These are phyloP conservation scores for Chenopodium formosanum DNA, from an alignment of 148 eudicot species.

Conservation along the genomic window DNA sequence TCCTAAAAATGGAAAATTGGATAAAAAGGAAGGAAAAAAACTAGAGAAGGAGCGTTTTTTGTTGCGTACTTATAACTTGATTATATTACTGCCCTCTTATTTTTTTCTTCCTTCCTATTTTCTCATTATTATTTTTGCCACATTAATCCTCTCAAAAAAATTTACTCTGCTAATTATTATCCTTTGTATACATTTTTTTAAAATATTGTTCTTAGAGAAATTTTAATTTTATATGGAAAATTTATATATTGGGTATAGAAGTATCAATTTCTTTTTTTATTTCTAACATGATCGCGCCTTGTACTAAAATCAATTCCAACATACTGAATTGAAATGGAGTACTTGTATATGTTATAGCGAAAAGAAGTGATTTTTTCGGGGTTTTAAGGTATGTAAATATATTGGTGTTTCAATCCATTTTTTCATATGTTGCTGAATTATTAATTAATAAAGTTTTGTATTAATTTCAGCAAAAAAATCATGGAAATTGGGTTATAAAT, in stretches of 20 bases:
- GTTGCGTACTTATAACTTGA: not conserved
- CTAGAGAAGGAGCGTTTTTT: conserved; percentile 18
- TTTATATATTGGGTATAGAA: not conserved
- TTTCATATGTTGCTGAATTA: not conserved
- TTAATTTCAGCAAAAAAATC: too few relatives aligned
- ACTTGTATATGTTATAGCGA: too few relatives aligned
- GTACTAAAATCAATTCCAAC: not conserved
- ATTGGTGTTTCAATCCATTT: not conserved
- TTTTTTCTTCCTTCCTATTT: not conserved
- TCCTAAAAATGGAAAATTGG: conserved; percentile 27
- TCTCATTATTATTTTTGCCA: not conserved
- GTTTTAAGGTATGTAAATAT: conserved; percentile 15
- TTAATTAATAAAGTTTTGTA: too few relatives aligned
- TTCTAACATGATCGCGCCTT: not conserved
- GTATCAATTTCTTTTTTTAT: not conserved
- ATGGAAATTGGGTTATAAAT: too few relatives aligned
- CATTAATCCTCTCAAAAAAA: not conserved
- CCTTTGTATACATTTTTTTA: not conserved
- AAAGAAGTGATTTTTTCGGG: not conserved
- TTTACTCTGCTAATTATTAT: not conserved
- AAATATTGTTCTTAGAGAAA: not conserved
- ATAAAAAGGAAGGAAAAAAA: not conserved
- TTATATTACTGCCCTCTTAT: not conserved
- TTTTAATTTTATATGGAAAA: not conserved
- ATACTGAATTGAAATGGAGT: not conserved